These are phyloP conservation scores for Conticribra guillardii DNA, from an alignment of 108 stramenopile genomes.

Conservation along the genomic window DNA sequence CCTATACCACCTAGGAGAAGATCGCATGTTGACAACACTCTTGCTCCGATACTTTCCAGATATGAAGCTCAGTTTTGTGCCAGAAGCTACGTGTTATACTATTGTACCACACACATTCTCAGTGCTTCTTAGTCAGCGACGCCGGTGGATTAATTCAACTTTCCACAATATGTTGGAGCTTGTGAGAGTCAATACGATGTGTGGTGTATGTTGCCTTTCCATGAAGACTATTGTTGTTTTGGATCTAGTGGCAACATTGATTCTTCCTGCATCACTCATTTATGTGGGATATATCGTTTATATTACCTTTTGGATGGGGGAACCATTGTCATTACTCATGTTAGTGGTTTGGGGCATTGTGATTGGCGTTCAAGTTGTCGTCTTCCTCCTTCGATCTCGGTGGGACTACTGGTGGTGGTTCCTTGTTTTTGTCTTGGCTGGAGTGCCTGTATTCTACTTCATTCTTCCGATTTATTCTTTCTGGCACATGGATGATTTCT, in stretches of 20 bases:
- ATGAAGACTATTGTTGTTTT: constrained; percentile 53
- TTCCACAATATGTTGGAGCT: constrained; percentile 59
- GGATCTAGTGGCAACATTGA: constrained; percentile 52
- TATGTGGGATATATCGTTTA: constrained; percentile 54
- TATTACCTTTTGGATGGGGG: constrained; percentile 51
- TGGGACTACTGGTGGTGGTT: constrained; percentile 70
- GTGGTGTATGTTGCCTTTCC: constrained; percentile 55
- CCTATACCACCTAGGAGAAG: constrained; percentile 55
- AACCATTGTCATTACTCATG: constrained; percentile 45
- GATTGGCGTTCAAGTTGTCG: constrained; percentile 54
- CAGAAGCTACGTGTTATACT: constrained; percentile 50
- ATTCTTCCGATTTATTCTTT: constrained; percentile 61
- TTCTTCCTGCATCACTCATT: constrained; percentile 51
- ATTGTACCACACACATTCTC: constrained; percentile 53
- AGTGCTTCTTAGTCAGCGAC: constrained; percentile 49
- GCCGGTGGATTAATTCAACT: constrained; percentile 56
- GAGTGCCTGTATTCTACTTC: constrained; percentile 68
- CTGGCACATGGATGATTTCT: constrained; percentile 71
- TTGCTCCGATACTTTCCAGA: constrained; percentile 45
- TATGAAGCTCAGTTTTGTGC: constrained; percentile 46
- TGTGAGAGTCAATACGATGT: constrained; percentile 50
- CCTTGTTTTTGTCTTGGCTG: constrained; percentile 53
- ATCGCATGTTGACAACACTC: constrained; percentile 52
- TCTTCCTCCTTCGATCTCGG: constrained; percentile 50
- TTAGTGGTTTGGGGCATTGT: constrained; percentile 55